phyloP scores from a whole-genome alignment of 768 basidiomycete species.

The Crassisporium funariophilum region DNA sequence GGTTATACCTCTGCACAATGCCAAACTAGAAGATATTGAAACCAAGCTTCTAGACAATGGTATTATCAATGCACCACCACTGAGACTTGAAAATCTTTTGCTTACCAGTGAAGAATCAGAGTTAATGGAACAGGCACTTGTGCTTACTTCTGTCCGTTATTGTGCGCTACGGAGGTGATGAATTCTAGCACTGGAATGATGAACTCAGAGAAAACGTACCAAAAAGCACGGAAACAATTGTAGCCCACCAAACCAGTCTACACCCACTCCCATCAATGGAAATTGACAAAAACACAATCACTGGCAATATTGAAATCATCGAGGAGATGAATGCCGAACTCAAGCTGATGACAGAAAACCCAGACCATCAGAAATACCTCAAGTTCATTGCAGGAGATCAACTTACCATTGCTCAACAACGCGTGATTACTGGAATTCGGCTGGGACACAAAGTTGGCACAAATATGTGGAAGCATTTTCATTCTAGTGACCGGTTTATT shows the following conservation, averaged over 20 bases:
- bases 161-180: constrained; percentile 29
- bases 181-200: constrained; percentile 24
- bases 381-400: constrained; percentile 35
- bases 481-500: constrained; percentile 36
- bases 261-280: constrained; percentile 34
- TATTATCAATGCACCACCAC: constrained; percentile 24
- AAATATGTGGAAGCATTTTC: constrained; percentile 22
- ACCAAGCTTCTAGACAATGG: constrained; percentile 19
- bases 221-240: constrained; percentile 23
- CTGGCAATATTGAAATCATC: constrained; percentile 35
- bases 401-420: constrained; percentile 35
- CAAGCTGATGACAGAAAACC: constrained; percentile 12
- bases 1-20: constrained; percentile 28
- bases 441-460: constrained; percentile 32
- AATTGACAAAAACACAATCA: constrained; percentile 37
- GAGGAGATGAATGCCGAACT: constrained; percentile 30
- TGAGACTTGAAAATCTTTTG: constrained; percentile 29
- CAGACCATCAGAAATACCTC: constrained; percentile 1
- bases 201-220: constrained; percentile 21
- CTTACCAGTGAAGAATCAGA: constrained; percentile 20
- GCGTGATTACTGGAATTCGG: constrained; percentile 28
- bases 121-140: constrained; percentile 15
- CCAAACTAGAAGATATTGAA: constrained; percentile 25
- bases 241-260: constrained; percentile 23
- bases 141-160: constrained; percentile 32